Evolutionary conservation across 305 asterid species (phyloP).

Genomic region (Fraxinus latifolia): DNA sequence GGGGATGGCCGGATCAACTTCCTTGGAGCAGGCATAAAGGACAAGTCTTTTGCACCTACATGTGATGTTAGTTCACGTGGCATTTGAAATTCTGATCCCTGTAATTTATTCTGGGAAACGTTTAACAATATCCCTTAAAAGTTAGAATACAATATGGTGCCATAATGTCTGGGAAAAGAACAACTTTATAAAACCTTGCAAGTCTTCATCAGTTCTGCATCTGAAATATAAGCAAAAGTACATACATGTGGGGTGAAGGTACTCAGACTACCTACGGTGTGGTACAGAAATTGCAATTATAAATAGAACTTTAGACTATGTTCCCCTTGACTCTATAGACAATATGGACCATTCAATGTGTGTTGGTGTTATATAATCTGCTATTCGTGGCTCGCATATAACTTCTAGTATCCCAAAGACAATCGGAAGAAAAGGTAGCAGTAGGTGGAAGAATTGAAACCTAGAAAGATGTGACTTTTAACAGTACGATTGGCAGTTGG

Average conservation of each 20-base stretch:
- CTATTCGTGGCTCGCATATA: background rate
- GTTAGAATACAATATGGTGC: constrained; percentile 28
- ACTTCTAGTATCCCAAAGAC: background rate
- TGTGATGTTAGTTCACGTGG: constrained; percentile 65
- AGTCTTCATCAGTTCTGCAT: constrained; percentile 20
- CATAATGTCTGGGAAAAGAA: constrained; percentile 5
- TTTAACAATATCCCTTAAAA: constrained; percentile 44
- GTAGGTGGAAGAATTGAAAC: background rate
- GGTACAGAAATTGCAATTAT: background rate
- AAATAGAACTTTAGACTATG: background rate
- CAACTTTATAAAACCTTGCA: constrained; percentile 20
- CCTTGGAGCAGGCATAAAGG: constrained; percentile 32
- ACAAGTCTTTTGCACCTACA: constrained; percentile 50
- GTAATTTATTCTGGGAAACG: constrained; percentile 57
- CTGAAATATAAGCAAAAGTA: background rate
- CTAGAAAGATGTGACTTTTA: background rate
- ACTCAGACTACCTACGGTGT: background rate
- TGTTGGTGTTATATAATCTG: background rate
- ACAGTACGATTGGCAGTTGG: background rate
- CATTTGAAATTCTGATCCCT: constrained; percentile 66
- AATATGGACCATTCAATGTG: background rate
- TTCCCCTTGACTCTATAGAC: background rate
- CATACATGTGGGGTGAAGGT: constrained; percentile 8
- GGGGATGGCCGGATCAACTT: constrained; percentile 42
- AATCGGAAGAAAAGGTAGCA: background rate